phyloP scores from a whole-genome alignment of 2,329 filamentous ascomycete species.

The Domatiomyces globalis region DNA sequence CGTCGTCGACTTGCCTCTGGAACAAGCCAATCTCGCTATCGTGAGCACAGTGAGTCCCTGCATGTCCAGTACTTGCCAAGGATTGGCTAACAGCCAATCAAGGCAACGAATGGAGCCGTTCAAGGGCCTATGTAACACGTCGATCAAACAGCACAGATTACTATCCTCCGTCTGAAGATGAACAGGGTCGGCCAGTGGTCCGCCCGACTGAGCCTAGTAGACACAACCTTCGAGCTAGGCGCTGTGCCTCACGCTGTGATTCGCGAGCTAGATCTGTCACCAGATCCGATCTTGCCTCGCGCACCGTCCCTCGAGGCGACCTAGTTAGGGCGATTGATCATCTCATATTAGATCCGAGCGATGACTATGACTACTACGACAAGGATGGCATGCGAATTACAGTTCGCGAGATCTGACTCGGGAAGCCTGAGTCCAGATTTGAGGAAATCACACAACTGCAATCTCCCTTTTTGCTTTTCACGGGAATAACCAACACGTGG shows the following conservation, averaged over 20 bases:
- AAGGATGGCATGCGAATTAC: constrained; percentile 13
- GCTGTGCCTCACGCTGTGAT: background rate
- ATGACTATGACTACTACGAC: constrained; percentile 17
- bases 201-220: background rate
- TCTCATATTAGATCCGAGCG: constrained; percentile 1
- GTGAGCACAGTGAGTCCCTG: background rate
- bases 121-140: background rate
- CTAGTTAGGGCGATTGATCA: constrained; percentile 8
- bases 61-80: background rate
- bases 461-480: background rate
- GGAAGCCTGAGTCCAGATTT: background rate
- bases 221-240: background rate
- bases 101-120: background rate
- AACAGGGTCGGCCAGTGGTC: background rate
- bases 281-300: background rate
- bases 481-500: too few species aligned
- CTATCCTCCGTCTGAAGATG: background rate
- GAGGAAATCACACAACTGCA: background rate
- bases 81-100: background rate
- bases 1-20: background rate
- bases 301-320: constrained; percentile 5
- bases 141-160: background rate
- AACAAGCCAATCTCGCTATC: background rate
- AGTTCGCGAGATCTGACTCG: constrained; percentile 15
- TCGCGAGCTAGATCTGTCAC: background rate